phyloP scores from a whole-genome alignment of 2,329 filamentous ascomycete species.

The Teratosphaeria epicoccoides region DNA sequence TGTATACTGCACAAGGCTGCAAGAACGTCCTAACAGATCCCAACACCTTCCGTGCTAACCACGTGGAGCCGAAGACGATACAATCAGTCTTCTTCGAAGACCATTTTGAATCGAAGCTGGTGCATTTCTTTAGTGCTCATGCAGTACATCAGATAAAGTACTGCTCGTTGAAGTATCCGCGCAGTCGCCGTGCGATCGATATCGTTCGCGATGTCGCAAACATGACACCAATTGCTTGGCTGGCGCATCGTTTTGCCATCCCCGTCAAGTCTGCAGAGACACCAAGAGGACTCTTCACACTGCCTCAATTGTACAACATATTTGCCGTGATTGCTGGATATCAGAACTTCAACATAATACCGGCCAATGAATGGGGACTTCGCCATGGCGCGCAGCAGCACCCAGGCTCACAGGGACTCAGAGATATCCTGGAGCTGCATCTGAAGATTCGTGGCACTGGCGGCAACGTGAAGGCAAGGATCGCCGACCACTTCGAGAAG shows the following conservation, averaged over 20 bases:
- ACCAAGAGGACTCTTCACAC: slow-evolving; percentile 44
- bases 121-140: slow-evolving; percentile 35
- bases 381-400: slow-evolving; percentile 31
- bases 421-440: slow-evolving; percentile 34
- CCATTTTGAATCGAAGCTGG: slow-evolving; percentile 34
- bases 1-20: slow-evolving; percentile 41
- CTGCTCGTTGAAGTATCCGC: slow-evolving; percentile 38
- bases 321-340: slow-evolving; percentile 40
- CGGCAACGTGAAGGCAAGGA: slow-evolving; percentile 26
- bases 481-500: slow-evolving; percentile 40
- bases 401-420: slow-evolving; percentile 14
- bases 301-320: slow-evolving; percentile 37
- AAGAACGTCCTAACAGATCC: slow-evolving; percentile 41
- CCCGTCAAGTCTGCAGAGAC: slow-evolving; percentile 54
- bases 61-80: slow-evolving; percentile 32
- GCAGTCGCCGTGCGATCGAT: slow-evolving; percentile 37
- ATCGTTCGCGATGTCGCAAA: slow-evolving; percentile 59
- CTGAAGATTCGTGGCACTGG: slow-evolving; percentile 31
- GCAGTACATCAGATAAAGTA: slow-evolving; percentile 37
- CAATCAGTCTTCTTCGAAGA: slow-evolving; percentile 39
- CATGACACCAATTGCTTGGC: slow-evolving; percentile 52
- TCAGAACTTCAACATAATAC: slow-evolving; percentile 45
- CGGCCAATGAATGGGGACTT: slow-evolving; percentile 39
- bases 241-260: slow-evolving; percentile 54
- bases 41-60: slow-evolving; percentile 38